These are phyloP conservation scores for Fusarium veterinarium DNA, from an alignment of 2,329 filamentous ascomycete species.

Conservation along the genomic window DNA sequence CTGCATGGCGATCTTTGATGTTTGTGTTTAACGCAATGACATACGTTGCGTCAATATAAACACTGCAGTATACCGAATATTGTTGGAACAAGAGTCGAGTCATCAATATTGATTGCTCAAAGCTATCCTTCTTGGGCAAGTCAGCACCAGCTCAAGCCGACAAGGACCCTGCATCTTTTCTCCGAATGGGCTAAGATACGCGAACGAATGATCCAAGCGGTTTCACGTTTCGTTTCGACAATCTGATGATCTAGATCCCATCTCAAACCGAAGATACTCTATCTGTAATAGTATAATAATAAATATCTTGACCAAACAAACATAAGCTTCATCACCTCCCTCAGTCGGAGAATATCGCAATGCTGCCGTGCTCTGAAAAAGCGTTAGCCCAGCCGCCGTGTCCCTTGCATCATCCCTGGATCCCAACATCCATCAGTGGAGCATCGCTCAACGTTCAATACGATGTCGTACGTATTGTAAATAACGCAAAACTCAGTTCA, in stretches of 20 bases:
- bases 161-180: background rate
- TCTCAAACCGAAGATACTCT: background rate
- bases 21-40: background rate
- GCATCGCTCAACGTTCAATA: background rate
- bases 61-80: background rate
- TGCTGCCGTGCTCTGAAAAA: background rate
- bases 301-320: background rate
- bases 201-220: background rate
- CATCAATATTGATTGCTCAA: background rate
- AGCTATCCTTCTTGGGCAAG: background rate
- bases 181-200: background rate
- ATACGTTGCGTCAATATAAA: background rate
- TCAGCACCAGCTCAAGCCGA: background rate
- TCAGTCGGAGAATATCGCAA: background rate
- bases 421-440: background rate
- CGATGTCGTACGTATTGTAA: slow-evolving; percentile 4
- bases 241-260: background rate
- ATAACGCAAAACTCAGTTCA: slow-evolving; percentile 16
- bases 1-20: background rate
- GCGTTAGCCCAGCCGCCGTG: background rate
- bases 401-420: background rate
- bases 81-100: background rate
- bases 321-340: too few relatives aligned
- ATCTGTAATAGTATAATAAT: background rate
- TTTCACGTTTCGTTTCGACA: background rate